A percentile compares a stretch with the other conserved stretches of the same genome.
These are phyloP conservation scores for Paramecium sexaurelia DNA, from an alignment of 73 alveolate species.

Conservation along the genomic window DNA sequence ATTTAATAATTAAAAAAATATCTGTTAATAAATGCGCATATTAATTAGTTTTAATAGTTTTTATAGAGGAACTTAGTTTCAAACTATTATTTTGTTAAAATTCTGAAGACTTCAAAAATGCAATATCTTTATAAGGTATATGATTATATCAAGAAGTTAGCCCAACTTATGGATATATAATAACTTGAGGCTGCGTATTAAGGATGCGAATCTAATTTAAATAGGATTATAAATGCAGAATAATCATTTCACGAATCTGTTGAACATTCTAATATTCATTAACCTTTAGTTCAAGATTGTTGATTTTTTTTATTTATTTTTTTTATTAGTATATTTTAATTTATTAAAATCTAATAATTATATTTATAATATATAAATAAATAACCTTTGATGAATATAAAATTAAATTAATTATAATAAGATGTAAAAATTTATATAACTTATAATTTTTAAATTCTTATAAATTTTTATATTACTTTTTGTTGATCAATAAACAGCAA, in stretches of 20 bases:
- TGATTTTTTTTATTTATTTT: not conserved
- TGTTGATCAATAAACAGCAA: too few relatives aligned
- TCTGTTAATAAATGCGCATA: not conserved
- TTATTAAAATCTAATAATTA: not conserved
- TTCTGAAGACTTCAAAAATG: not conserved
- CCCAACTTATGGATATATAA: not conserved
- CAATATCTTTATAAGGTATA: not conserved
- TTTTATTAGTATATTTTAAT: too few relatives aligned
- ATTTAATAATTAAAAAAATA: not conserved
- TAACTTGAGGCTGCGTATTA: not conserved
- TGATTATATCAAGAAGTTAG: not conserved
- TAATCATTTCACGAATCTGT: not conserved
- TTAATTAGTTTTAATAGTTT: not conserved
- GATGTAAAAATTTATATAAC: too few relatives aligned
- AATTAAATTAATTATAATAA: too few relatives aligned
- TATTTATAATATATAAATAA: too few relatives aligned
- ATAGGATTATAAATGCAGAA: not conserved
- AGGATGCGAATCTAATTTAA: not conserved
- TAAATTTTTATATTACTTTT: too few relatives aligned
- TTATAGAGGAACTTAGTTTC: not conserved
- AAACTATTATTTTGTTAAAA: not conserved
- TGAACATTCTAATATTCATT: not conserved
- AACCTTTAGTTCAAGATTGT: not conserved
- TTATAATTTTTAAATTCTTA: too few relatives aligned
- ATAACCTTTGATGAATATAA: too few relatives aligned